Percentiles rank a stretch among this genome's conserved stretches.
Evolutionary conservation across 305 asterid genomes (phyloP).

Genomic region (Lippia alba): DNA sequence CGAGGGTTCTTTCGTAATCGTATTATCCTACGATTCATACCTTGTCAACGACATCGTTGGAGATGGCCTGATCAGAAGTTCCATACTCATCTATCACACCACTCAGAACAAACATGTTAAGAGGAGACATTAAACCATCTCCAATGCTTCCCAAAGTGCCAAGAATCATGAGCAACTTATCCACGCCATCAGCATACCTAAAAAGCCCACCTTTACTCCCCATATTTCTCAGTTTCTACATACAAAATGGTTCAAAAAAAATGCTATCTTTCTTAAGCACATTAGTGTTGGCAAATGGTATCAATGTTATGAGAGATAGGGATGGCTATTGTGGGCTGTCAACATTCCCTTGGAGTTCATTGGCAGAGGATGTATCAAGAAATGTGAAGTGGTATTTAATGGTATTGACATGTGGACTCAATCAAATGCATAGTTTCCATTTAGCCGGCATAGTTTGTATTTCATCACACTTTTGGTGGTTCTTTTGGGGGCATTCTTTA

Average conservation of each 20-base stretch:
- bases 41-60: conserved; percentile 44
- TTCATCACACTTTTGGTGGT: neutral
- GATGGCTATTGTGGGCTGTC: conserved; percentile 2
- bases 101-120: conserved; percentile 60
- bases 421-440: neutral
- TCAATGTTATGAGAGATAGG: neutral
- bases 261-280: conserved; percentile 2
- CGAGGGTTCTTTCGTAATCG: too few relatives aligned
- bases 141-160: conserved; percentile 70
- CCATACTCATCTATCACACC: conserved; percentile 55
- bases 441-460: conserved; percentile 28
- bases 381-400: neutral
- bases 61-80: conserved; percentile 33
- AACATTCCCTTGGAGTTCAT: neutral
- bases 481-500: conserved; percentile 22
- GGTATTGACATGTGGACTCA: neutral
- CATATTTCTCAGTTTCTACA: conserved; percentile 36
- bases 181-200: conserved; percentile 58
- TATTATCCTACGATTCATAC: conserved; percentile 20
- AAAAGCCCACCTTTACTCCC: conserved; percentile 61
- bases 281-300: neutral
- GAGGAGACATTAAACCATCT: conserved; percentile 70
- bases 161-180: conserved; percentile 59
- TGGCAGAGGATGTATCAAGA: neutral
- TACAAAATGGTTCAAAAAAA: neutral